Percentiles rank a stretch among this genome's conserved stretches.
Evolutionary conservation across 306 rosid species (phyloP).

Genomic region (Mimosa bimucronata): DNA sequence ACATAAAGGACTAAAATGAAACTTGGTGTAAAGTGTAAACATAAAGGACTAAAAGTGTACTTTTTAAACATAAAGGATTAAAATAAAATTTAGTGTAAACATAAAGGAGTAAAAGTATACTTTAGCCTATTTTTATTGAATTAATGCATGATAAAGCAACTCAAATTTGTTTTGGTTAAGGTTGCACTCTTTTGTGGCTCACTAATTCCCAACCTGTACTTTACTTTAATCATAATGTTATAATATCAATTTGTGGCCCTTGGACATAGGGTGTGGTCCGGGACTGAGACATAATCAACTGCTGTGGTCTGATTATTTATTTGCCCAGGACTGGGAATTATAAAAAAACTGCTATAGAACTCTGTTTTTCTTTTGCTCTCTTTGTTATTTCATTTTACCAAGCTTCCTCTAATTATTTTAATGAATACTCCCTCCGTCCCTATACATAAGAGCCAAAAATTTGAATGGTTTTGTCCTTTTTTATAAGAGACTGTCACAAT

Average conservation of each 20-base stretch:
- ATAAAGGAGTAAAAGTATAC: no score
- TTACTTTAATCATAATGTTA: neutral
- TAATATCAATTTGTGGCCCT: neutral
- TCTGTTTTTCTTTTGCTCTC: neutral
- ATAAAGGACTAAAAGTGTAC: no score
- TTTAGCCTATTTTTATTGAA: no score
- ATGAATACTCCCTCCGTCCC: no score
- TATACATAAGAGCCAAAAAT: no score
- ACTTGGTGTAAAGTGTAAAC: no score
- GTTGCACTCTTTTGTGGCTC: neutral
- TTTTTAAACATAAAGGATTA: no score
- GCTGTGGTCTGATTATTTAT: conserved; percentile 3
- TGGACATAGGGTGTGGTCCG: neutral
- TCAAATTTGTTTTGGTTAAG: neutral
- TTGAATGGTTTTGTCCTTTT: no score
- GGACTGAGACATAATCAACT: neutral
- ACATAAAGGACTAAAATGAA: no score
- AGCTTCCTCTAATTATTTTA: neutral
- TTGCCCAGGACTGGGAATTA: neutral
- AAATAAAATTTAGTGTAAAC: no score
- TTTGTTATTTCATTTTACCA: neutral
- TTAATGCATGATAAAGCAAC: neutral
- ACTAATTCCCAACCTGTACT: neutral
- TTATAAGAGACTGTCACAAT: no score
- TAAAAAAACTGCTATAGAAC: neutral